Base-by-base conservation (phyloP, 441 rosid genomes). In the Lagerstroemia fauriei region DNA sequence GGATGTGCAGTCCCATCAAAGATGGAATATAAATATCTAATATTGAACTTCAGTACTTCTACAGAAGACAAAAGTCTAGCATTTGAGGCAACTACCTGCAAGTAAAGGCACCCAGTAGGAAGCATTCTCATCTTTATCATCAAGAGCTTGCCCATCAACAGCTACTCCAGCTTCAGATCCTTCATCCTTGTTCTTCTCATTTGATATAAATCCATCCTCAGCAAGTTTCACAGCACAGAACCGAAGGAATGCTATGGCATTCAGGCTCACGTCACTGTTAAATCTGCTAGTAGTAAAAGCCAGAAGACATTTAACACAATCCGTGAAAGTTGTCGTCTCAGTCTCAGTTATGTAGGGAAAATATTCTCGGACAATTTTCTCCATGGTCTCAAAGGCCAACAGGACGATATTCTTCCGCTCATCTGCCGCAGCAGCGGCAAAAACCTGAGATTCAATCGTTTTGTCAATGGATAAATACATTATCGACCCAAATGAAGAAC, bases 181-280 rank as follows among this genome's bases (percentile, higher is more conserved):
- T 87, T 87, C 89, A 81, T 69, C 83, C 86, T 73, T 80, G 76
- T 86, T 88, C 88, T 88, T 92, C 81, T 89, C 92, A 79, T 88
- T 88, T 88, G 95, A 89, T 70, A 91, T 91, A 87, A 95, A 94
- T 72, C 98, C 98, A 79, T 94, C 99, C 22, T 95, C 98, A 71
- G 98, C 98, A 86, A 96, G 98, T 87, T 95, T 96, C 80, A 94
- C 89, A 73, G 98, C 99, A 88, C 98, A 96, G 88, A 93, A 95
- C 68, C 98, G 97, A 74, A 96, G 95, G 91, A 96, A 95, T 74
- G 98, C 99, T 81, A 96, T 96, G 61, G 99, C 98, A 91, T 95
- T 95, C 87, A 95, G 94, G 92, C 98, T 92, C 78, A 96, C 96
- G 88, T 96, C 98, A 82, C 92, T 92, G 87, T 94, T 92, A 87